Evolutionary conservation across 305 asterid genomes (phyloP).

Genomic region (Fraxinus velutina): DNA sequence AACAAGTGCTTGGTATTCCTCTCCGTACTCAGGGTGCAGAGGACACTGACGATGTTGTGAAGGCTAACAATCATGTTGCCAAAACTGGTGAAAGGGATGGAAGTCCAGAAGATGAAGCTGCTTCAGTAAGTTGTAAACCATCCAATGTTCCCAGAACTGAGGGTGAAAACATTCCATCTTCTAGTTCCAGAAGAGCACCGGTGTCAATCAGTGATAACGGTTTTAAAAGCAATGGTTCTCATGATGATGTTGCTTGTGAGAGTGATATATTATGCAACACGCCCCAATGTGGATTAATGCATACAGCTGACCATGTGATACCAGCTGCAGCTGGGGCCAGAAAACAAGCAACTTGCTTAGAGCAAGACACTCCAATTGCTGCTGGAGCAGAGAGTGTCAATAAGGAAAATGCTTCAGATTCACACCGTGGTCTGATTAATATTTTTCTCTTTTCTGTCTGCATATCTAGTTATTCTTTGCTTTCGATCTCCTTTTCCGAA

Average conservation of each 20-base stretch:
- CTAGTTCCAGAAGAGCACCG: conserved; percentile 33
- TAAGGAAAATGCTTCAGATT: conserved; percentile 41
- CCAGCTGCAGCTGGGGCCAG: conserved; percentile 32
- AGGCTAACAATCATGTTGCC: conserved; percentile 28
- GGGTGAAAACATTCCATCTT: conserved; percentile 30
- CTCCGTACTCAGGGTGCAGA: conserved; percentile 38
- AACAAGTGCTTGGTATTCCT: conserved; percentile 66
- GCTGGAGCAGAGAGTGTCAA: conserved; percentile 33
- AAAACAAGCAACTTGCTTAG: conserved; percentile 41
- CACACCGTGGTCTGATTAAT: conserved; percentile 30
- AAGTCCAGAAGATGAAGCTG: conserved; percentile 35
- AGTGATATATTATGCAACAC: conserved; percentile 29
- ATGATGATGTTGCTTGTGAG: conserved; percentile 33
- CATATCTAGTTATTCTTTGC: conserved; percentile 12
- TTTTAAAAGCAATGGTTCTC: conserved; percentile 33
- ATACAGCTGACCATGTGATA: conserved; percentile 28
- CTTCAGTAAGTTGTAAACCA: conserved; percentile 31
- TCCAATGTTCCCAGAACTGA: conserved; percentile 33
- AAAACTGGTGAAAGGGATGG: conserved; percentile 35
- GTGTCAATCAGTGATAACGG: conserved; percentile 35
- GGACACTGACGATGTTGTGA: conserved; percentile 35
- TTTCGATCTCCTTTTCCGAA: conserved; percentile 1
- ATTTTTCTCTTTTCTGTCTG: conserved; percentile 14
- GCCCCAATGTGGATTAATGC: conserved; percentile 35
- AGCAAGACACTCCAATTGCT: conserved; percentile 34